Base-by-base conservation (phyloP, 306 rosid genomes). In the Prosopis cineraria region DNA sequence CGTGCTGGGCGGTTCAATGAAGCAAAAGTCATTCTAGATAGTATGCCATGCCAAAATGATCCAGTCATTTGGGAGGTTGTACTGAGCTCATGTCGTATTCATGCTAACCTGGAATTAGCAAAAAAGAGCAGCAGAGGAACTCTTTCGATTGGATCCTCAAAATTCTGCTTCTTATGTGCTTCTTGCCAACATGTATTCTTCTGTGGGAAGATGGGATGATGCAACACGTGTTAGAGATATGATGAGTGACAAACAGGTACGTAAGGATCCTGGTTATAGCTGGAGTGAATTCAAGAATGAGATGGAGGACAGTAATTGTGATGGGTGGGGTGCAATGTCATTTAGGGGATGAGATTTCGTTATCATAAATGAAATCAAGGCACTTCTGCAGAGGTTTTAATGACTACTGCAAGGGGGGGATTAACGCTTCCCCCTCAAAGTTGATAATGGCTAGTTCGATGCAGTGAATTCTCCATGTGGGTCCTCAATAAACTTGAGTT, bases 131-230 rank as follows among this genome's bases (percentile, higher is more conserved):
- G 92, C 90, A 6, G 82, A 92, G 50, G 89, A 90, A 76, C 93
- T 92, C 73, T 69, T 86, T 78, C 86, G 84, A 70, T 52, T 92
- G 69, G 83, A 88, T 77, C 93, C 90, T 5, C 82, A 68, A 58
- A 89, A 85, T 60, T 77, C 93, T 65, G 84, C 89, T 6, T 80
- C 93, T 31, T 92, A 87, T 63, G 93, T 90, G 77, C 97, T 92
- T 84, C 88, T 92, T 30, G 92, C 88, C 37, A 92, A 92, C 87
- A 89, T 84, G 74, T 92, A 87, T 81, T 90, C 97, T 70, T 84
- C 93, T 55, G 40, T 87, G 84, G 97, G 93, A 81, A 92, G 96
- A 77, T 92, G 97, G 97, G 93, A 92, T 76, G 93, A 92, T 55
- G 96, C 85, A 45, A 86, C 76, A 66, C 78, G 27, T 75, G 82